Conservation (phyloP, 371 early-diverging fungal species). For the Mucor piriformis region DNA sequence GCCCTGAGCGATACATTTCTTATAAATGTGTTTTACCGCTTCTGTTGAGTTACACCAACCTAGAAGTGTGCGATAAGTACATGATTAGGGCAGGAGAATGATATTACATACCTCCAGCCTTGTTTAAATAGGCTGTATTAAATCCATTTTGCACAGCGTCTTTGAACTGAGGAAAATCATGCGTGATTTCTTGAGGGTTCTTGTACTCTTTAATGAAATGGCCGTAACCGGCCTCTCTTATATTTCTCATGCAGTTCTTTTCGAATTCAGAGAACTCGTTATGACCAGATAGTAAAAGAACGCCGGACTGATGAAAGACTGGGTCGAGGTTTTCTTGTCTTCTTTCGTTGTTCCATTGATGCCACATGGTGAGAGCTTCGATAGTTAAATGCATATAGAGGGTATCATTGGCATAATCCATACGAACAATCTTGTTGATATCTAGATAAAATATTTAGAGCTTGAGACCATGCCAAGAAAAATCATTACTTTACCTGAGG, state of each 20-base stretch:
- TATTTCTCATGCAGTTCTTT: conserved; percentile 26
- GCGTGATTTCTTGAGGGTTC: conserved; percentile 26
- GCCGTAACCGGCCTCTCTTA: conserved; percentile 43
- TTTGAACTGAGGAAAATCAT: conserved; percentile 37
- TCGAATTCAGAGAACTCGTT: conserved; percentile 43
- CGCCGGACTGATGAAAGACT: conserved; percentile 45
- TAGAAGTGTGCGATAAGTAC: no score
- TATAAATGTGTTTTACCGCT: conserved; percentile 39
- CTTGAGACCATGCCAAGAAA: no score
- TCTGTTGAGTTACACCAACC: conserved; percentile 50
- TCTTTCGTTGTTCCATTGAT: conserved; percentile 56
- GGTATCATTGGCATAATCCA: conserved; percentile 51
- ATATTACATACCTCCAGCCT: conserved; percentile 31
- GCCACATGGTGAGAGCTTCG: conserved; percentile 49
- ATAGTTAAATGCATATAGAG: conserved; percentile 48
- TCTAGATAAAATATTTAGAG: no score
- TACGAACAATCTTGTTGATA: conserved; percentile 56
- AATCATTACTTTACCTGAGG: conserved; percentile 34
- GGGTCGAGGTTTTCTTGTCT: conserved; percentile 23
- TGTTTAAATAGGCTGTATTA: conserved; percentile 42
- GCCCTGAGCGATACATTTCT: conserved; percentile 35
- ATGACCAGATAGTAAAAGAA: conserved; percentile 35
- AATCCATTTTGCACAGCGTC: conserved; percentile 37
- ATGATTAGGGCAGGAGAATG: no score
- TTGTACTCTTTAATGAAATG: conserved; percentile 36